Evolutionary conservation across 169 alveolate genomes (phyloP), one percentile per base, ranked within the genome.

Genomic region (Cryptosporidium muris): DNA sequence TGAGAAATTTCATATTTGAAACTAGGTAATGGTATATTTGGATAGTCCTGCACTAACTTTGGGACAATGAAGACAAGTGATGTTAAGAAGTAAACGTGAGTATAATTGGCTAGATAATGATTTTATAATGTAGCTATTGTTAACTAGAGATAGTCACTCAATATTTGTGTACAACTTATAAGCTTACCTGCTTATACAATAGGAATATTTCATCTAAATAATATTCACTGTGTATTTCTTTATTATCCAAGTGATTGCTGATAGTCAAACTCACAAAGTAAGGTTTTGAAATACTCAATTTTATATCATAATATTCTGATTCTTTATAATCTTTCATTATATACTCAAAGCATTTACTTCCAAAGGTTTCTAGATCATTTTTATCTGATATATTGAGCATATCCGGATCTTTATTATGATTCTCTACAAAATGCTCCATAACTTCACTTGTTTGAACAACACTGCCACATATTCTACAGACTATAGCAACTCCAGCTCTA

Each of bases 391-490:
- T n/a, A 2, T 74, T 62, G 38, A 12, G 25, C 16, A 2, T 3
- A 3, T 25, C 34, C 0, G 60, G 40, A 40, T 58, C 67, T 25
- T 58, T 58, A n/a, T 58, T 45, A 43, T 74, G 85, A 2, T 7
- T 42, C 9, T 74, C 85, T 43, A 60, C 25, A 8, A 74, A 52
- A 48, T 74, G 85, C 60, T 74, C 64, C 85, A 74, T 74, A 1
- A 74, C 85, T 40, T 40, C 67, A 38, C 52, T 42, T 9, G 36
- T 74, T n/a, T 56, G 56, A 9, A 74, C 42, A 6, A 74, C 62
- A 11, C 34, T 25, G 11, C 85, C 85, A 74, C 85, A 74, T 16
- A 74, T 58, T 43, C 85, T 74, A 25, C 85, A 74, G 11, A 74
- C 36, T 58, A 74, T 74, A 58, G 85, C 85, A 34, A 54, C 58